These are phyloP conservation scores for Cladophialophora immunda DNA, from an alignment of 2,329 filamentous ascomycete species.

Conservation along the genomic window DNA sequence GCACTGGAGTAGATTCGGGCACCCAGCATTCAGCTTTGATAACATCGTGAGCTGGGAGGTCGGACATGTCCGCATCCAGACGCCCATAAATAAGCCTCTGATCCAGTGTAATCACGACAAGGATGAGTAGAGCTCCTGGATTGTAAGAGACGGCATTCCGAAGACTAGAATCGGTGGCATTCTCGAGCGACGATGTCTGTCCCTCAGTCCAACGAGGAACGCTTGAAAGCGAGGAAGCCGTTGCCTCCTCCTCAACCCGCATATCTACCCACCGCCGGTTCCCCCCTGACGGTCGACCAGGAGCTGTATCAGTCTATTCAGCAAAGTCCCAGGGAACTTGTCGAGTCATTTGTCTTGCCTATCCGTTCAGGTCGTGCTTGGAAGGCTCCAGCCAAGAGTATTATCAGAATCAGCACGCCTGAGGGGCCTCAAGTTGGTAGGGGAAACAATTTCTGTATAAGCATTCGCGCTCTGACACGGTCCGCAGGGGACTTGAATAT, in stretches of 20 bases:
- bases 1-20: neutral
- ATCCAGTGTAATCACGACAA: neutral
- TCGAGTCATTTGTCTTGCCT: slow-evolving; percentile 68
- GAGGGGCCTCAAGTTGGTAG: slow-evolving; percentile 74
- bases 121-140: neutral
- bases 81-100: neutral
- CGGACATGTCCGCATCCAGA: slow-evolving; percentile 11
- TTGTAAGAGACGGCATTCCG: neutral
- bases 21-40: neutral
- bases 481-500: slow-evolving; percentile 77
- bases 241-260: slow-evolving; percentile 41
- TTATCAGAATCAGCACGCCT: slow-evolving; percentile 78
- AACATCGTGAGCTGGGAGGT: neutral
- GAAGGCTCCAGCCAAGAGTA: slow-evolving; percentile 71
- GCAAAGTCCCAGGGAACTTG: slow-evolving; percentile 32
- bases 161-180: neutral
- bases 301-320: slow-evolving; percentile 41
- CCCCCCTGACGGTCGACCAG: slow-evolving; percentile 38
- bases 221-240: slow-evolving; percentile 35
- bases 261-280: slow-evolving; percentile 40
- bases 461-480: slow-evolving; percentile 11
- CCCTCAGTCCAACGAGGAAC: slow-evolving; percentile 23
- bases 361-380: slow-evolving; percentile 79
- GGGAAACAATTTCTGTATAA: slow-evolving; percentile 1
- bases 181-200: slow-evolving; percentile 6